Base-by-base conservation (phyloP, 2,329 filamentous ascomycete species). In the Alternaria rosae region DNA sequence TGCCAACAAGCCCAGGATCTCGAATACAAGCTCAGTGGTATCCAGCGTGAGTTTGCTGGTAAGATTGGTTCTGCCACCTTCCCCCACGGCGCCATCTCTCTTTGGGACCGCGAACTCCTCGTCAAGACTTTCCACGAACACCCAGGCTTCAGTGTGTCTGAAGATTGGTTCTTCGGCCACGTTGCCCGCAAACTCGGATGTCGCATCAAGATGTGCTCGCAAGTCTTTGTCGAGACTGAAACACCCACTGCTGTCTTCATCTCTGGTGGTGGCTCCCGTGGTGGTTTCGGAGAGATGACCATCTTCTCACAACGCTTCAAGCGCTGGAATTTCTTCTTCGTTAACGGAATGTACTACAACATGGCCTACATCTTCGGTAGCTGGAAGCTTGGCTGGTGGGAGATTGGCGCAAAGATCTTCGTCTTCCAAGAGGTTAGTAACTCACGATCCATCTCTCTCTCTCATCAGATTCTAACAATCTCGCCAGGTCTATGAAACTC, bases 141-240 rank as follows among this genome's bases (percentile, higher is more conserved):
- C 62, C 83, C 84, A 0, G 84, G 84, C 0, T 85, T 84, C 67
- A 81, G 77, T 2, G 80, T 85, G 9, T 83, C 81, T 1, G 83
- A 85, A 53, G 83, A 85, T 67, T 85, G 84, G 84, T 85, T 84
- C 72, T 83, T 85, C 41, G 84, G 84, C 1, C 82, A 85, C 68
- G 81, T 81, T 6, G 80, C 81, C 41, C 77, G 83, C 13, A 71
- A 79, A 25, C 72, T 82, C 15, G 82, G 84, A 7, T 82, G 78
- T 6, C 76, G 83, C 1, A 84, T 84, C 60, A 75, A 77, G 28
- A 84, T 85, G 82, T 85, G 83, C 63, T 82, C 81, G 2, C 78
- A 81, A 1, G 80, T 84, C 9, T 85, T 85, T 48, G 84, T 85
- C 17, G 83, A 85, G 64, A 85, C 84, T 0, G 82, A 84, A 62